phyloP scores from a whole-genome alignment of 164 flowering plant genomes.

The Kingdonia uniflora region DNA sequence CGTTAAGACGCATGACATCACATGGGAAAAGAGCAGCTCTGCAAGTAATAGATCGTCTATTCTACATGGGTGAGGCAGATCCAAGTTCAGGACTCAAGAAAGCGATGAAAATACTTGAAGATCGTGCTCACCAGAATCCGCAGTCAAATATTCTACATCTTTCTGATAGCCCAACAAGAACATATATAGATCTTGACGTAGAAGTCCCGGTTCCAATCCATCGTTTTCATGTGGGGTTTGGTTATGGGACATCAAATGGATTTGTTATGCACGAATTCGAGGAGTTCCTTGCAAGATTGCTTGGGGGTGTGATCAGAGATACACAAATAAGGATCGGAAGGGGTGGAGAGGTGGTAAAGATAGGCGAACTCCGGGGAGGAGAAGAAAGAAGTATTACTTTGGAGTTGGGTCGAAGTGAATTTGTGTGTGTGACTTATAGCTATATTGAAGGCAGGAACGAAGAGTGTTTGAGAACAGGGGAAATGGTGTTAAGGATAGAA shows the following conservation, averaged over 20 bases:
- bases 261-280: slow-evolving; percentile 73
- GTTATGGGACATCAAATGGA: slow-evolving; percentile 51
- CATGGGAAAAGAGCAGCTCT: slow-evolving; percentile 77
- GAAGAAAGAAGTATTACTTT: slow-evolving; percentile 67
- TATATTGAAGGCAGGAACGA: slow-evolving; percentile 47
- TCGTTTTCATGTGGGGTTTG: slow-evolving; percentile 64
- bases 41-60: slow-evolving; percentile 73
- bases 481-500: slow-evolving; percentile 35
- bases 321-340: slow-evolving; percentile 58
- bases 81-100: slow-evolving; percentile 67
- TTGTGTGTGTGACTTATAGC: slow-evolving; percentile 49
- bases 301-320: slow-evolving; percentile 58
- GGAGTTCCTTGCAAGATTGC: slow-evolving; percentile 47
- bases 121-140: slow-evolving; percentile 54
- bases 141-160: slow-evolving; percentile 58
- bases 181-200: slow-evolving; percentile 28
- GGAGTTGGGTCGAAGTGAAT: slow-evolving; percentile 29
- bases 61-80: slow-evolving; percentile 72
- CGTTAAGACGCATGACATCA: slow-evolving; percentile 74
- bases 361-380: slow-evolving; percentile 68
- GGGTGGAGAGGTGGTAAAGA: slow-evolving; percentile 31
- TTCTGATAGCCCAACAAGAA: slow-evolving; percentile 53
- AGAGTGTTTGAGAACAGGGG: slow-evolving; percentile 49
- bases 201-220: slow-evolving; percentile 42
- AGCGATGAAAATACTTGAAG: slow-evolving; percentile 57